These are phyloP conservation scores for Isatis lusitanica DNA, from an alignment of 441 rosid genomes.

Conservation along the genomic window DNA sequence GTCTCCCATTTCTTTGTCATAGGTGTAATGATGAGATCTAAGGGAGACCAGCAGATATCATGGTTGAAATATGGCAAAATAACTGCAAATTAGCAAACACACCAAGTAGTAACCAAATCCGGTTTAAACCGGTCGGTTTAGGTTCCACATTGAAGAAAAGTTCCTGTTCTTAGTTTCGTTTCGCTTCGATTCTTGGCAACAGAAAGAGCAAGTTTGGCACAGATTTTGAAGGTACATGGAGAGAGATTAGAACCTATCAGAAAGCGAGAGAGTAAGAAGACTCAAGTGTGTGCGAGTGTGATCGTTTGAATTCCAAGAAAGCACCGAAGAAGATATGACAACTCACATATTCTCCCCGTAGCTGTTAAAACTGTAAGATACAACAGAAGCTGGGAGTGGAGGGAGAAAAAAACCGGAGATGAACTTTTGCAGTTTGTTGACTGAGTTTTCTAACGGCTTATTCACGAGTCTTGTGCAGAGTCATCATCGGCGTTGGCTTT, in stretches of 20 bases:
- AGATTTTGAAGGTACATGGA: constrained; percentile 5
- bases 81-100: not conserved
- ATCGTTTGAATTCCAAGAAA: constrained; percentile 1
- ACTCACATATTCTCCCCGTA: not conserved
- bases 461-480: constrained; percentile 46
- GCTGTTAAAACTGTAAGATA: constrained; percentile 19
- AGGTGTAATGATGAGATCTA: not conserved
- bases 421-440: not conserved
- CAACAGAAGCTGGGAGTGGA: constrained; percentile 6
- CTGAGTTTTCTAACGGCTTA: constrained; percentile 14
- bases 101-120: too few relatives aligned
- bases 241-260: not conserved
- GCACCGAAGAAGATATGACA: not conserved
- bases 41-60: not conserved
- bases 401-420: not conserved
- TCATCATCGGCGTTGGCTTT: not conserved
- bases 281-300: not conserved
- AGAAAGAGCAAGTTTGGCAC: constrained; percentile 5
- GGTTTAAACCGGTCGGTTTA: too few relatives aligned
- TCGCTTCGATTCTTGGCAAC: not conserved
- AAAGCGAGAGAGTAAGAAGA: constrained; percentile 4
- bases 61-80: not conserved
- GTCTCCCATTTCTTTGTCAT: not conserved
- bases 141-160: not conserved
- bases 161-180: not conserved